These are phyloP conservation scores for Thymus mandschuricus DNA, from an alignment of 257 asterid species.

Conservation along the genomic window DNA sequence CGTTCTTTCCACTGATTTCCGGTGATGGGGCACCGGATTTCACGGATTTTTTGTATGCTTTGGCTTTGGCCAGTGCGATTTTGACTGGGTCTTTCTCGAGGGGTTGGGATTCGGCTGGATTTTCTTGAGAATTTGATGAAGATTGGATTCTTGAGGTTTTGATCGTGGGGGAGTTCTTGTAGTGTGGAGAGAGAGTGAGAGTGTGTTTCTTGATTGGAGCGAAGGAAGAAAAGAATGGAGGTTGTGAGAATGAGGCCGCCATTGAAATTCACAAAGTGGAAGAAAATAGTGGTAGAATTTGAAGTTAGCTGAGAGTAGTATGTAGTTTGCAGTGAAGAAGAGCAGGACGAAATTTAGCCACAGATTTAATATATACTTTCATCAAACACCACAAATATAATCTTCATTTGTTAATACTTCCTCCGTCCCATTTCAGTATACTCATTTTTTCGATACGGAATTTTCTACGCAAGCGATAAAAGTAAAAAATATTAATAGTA, in stretches of 20 bases:
- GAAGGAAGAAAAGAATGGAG: conserved; percentile 51
- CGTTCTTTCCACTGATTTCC: conserved; percentile 14
- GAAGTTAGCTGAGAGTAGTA: background rate
- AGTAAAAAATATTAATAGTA: no score
- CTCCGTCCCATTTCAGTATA: no score
- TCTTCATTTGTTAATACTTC: no score
- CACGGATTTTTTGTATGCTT: conserved; percentile 50
- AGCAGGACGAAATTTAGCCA: background rate
- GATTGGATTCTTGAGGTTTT: conserved; percentile 48
- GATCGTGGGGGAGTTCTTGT: conserved; percentile 36
- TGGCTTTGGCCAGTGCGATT: conserved; percentile 68
- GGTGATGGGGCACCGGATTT: conserved; percentile 40
- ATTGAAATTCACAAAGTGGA: conserved; percentile 32
- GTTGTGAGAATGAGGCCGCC: conserved; percentile 68
- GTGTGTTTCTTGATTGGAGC: conserved; percentile 37
- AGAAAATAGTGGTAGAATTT: background rate
- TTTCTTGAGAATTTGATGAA: conserved; percentile 40
- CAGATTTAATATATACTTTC: background rate
- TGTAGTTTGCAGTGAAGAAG: background rate
- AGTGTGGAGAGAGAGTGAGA: conserved; percentile 26
- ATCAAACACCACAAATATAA: background rate
- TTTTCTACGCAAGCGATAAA: no score
- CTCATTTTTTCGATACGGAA: no score
- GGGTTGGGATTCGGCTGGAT: conserved; percentile 38
- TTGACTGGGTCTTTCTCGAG: conserved; percentile 55